Evolutionary conservation across 225 moss, liverwort and hornwort species (phyloP).

Genomic region (Polytrichum formosum): DNA sequence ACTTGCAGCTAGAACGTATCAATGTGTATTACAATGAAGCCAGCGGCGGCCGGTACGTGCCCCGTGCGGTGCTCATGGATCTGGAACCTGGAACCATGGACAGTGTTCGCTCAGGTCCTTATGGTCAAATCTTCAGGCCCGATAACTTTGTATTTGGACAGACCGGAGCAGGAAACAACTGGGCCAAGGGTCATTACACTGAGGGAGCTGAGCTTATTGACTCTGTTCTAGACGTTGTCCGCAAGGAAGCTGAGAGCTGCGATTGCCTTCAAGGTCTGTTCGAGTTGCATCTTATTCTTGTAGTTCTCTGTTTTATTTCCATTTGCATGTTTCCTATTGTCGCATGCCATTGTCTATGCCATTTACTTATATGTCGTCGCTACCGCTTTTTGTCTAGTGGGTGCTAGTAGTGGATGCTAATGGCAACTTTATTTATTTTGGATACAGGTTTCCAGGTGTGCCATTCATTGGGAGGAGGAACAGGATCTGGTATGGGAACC

Average conservation of each 20-base stretch:
- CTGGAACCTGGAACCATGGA: constrained; percentile 46
- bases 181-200: constrained; percentile 52
- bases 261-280: constrained; percentile 43
- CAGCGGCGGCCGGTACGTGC: constrained; percentile 44
- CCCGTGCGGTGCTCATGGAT: constrained; percentile 52
- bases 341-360: accelerated
- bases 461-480: constrained; percentile 48
- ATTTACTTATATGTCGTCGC: too few species aligned
- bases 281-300: too few species aligned
- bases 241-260: constrained; percentile 50
- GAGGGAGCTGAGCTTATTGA: constrained; percentile 51
- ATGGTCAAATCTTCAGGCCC: constrained; percentile 45
- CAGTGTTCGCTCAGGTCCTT: constrained; percentile 45
- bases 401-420: too few species aligned
- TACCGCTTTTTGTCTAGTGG: too few species aligned
- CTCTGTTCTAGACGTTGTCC: constrained; percentile 47
- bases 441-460: constrained; percentile 46
- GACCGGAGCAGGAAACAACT: constrained; percentile 47
- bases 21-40: constrained; percentile 53
- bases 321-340: too few species aligned
- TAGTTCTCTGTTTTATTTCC: accelerated
- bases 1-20: constrained; percentile 45
- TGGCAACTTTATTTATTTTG: neutral
- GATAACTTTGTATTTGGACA: constrained; percentile 53
- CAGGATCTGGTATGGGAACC: constrained; percentile 50